phyloP scores from a whole-genome alignment of 2,329 filamentous ascomycete genomes.

The Fusarium nisikadoi region DNA sequence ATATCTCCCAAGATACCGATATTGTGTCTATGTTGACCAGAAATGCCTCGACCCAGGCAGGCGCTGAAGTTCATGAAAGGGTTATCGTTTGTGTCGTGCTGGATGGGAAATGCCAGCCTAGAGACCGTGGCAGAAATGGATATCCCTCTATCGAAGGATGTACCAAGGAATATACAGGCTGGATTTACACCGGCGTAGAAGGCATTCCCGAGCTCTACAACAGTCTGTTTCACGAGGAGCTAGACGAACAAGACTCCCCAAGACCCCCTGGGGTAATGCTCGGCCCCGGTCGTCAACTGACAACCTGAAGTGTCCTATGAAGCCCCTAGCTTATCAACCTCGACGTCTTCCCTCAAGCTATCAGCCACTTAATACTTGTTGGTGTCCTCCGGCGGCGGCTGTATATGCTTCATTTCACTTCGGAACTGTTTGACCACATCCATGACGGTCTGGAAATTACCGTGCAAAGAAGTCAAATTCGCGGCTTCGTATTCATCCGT shows the following conservation, averaged over 20 bases:
- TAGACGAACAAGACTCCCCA: background rate
- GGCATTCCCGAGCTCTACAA: background rate
- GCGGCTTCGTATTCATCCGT: too few relatives aligned
- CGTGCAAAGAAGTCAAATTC: too few relatives aligned
- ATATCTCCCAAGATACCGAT: background rate
- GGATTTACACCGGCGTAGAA: background rate
- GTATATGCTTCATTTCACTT: too few relatives aligned
- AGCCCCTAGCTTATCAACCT: too few relatives aligned
- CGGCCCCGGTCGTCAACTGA: too few relatives aligned
- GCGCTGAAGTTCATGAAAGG: rapidly evolving
- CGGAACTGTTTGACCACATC: too few relatives aligned
- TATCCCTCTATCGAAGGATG: background rate
- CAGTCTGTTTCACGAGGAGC: background rate
- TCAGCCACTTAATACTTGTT: too few relatives aligned
- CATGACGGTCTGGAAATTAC: too few relatives aligned
- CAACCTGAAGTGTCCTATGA: too few relatives aligned
- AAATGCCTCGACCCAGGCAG: conserved; percentile 7
- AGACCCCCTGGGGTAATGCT: background rate
- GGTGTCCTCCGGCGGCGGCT: too few relatives aligned
- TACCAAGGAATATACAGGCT: conserved; percentile 6
- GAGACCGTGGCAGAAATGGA: background rate
- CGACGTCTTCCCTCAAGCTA: too few relatives aligned
- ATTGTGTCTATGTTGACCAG: background rate
- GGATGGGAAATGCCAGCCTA: background rate
- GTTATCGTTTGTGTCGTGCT: background rate